Percentiles rank a stretch among this genome's conserved stretches.
Evolutionary conservation across 495 filamentous ascomycete genomes (phyloP).

Genomic region (Neurospora hispaniola): DNA sequence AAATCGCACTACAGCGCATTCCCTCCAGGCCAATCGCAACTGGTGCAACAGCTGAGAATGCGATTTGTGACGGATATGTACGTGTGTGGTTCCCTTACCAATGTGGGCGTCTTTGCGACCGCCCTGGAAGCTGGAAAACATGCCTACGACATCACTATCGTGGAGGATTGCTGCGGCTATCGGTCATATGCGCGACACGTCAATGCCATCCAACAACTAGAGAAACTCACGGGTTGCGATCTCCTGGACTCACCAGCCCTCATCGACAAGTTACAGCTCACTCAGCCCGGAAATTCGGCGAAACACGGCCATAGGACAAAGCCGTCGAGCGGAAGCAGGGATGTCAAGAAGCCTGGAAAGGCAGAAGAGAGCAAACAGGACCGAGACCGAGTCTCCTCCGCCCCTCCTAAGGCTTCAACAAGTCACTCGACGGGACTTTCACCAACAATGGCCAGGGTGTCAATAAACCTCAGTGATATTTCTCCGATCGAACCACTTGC

Average conservation of each 20-base stretch:
- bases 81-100: conserved; percentile 80
- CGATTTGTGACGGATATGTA: conserved; percentile 85
- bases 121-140: conserved; percentile 82
- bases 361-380: not conserved
- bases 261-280: conserved; percentile 27
- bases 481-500: not conserved
- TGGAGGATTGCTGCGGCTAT: conserved; percentile 87
- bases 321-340: not conserved
- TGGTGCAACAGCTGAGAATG: conserved; percentile 55
- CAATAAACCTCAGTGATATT: conserved; percentile 6
- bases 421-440: conserved; percentile 18
- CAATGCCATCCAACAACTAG: conserved; percentile 65
- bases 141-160: conserved; percentile 71
- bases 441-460: conserved; percentile 18
- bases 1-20: conserved; percentile 90
- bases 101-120: conserved; percentile 84
- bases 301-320: not conserved
- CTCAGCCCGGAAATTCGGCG: conserved; percentile 1
- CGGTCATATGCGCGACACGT: conserved; percentile 61
- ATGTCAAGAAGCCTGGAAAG: not conserved
- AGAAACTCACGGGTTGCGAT: conserved; percentile 62
- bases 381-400: not conserved
- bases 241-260: conserved; percentile 49
- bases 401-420: not conserved
- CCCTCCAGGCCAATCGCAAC: conserved; percentile 37